Conservation (phyloP, 768 basidiomycete species). For the Rhizopogon sp. region DNA sequence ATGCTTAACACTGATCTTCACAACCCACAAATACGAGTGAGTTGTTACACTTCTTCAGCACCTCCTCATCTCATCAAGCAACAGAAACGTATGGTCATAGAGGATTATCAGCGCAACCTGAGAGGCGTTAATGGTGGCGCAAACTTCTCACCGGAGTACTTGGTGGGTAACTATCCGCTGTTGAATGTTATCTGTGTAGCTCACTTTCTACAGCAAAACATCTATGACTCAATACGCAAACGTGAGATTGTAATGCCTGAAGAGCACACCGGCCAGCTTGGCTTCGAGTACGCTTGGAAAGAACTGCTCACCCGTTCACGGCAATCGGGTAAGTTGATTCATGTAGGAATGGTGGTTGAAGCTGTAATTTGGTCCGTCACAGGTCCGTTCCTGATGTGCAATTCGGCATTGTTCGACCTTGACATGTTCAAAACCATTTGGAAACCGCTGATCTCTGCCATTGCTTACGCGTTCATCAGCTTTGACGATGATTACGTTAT, state of each 20-base stretch:
- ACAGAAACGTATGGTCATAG: conserved; percentile 94
- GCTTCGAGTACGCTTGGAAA: conserved; percentile 99
- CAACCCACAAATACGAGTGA: conserved; percentile 86
- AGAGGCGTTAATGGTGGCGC: conserved; percentile 85
- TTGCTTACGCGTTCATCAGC: conserved; percentile 92
- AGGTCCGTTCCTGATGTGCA: conserved; percentile 58
- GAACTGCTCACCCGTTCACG: conserved; percentile 81
- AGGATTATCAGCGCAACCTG: conserved; percentile 90
- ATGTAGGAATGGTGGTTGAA: conserved; percentile 31
- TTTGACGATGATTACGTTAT: conserved; percentile 97
- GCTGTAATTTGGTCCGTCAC: conserved; percentile 27
- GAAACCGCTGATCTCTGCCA: conserved; percentile 90
- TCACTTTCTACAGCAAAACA: conserved; percentile 55
- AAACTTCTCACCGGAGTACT: conserved; percentile 81
- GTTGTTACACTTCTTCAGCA: conserved; percentile 18
- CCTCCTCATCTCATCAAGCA: conserved; percentile 5
- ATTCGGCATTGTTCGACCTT: conserved; percentile 75
- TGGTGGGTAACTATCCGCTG: conserved; percentile 43
- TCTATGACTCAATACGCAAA: conserved; percentile 93
- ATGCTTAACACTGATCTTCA: conserved; percentile 98
- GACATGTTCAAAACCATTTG: conserved; percentile 95
- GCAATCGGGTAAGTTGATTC: conserved; percentile 56
- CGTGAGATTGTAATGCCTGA: conserved; percentile 96
- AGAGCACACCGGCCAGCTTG: conserved; percentile 93
- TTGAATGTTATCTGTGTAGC: neutral